Evolutionary conservation across 2,329 filamentous ascomycete genomes (phyloP).

Genomic region (Xylariomycetidae sp.): DNA sequence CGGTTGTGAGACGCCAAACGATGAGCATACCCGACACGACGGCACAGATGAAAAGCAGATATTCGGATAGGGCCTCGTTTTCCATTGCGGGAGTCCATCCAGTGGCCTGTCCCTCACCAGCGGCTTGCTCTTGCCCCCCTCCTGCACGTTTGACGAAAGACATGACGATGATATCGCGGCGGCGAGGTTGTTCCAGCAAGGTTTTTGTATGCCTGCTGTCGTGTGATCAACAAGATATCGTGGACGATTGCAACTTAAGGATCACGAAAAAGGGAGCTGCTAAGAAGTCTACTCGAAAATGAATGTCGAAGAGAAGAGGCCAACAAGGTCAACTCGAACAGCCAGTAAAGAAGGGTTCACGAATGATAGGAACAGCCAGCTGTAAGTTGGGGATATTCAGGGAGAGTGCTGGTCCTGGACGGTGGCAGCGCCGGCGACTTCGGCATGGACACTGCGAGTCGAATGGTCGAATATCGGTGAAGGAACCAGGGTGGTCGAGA

Average conservation of each 20-base stretch:
- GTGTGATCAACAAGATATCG: conserved; percentile 5
- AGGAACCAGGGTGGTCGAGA: too few relatives aligned
- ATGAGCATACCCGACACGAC: conserved; percentile 59
- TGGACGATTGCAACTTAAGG: too few relatives aligned
- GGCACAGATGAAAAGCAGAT: conserved; percentile 60
- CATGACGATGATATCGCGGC: too few relatives aligned
- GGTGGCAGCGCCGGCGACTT: too few relatives aligned
- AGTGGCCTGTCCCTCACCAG: conserved; percentile 22
- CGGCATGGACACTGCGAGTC: too few relatives aligned
- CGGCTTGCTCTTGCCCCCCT: conserved; percentile 7
- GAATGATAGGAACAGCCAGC: conserved; percentile 20
- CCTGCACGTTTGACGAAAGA: too few relatives aligned
- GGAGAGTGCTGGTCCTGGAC: too few relatives aligned
- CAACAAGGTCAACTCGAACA: conserved; percentile 20
- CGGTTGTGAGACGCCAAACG: conserved; percentile 60
- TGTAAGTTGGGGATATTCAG: conserved; percentile 9
- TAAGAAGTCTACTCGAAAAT: too few relatives aligned
- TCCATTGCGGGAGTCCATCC: conserved; percentile 33
- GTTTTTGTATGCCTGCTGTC: conserved; percentile 5
- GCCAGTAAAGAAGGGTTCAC: conserved; percentile 11
- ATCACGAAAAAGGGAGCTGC: too few relatives aligned
- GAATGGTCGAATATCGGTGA: too few relatives aligned
- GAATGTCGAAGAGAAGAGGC: too few relatives aligned
- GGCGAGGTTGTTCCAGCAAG: too few relatives aligned
- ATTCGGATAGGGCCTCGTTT: conserved; percentile 54